Percentiles rank a stretch among this genome's conserved stretches.
Conservation (phyloP, 2,329 filamentous ascomycete species). For the Fonsecaea multimorphosa region DNA sequence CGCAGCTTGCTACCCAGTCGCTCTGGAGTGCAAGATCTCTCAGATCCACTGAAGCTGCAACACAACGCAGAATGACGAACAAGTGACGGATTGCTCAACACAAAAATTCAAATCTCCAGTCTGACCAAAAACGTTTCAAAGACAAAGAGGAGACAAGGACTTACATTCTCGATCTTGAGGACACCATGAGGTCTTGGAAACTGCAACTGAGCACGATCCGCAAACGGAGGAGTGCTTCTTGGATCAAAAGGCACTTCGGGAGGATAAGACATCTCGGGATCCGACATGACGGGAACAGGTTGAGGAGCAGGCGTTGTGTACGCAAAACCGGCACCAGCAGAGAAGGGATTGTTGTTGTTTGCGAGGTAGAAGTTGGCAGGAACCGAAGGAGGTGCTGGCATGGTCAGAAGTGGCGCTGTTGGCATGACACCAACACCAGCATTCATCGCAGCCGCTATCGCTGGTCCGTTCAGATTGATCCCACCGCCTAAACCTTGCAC, state of each 20-base stretch:
- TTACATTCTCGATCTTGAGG: constrained; percentile 45
- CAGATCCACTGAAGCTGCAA: background rate
- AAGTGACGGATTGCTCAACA: background rate
- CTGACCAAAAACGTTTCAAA: background rate
- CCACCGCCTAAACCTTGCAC: background rate
- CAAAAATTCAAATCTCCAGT: no score
- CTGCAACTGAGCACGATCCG: constrained; percentile 32
- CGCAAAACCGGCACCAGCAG: background rate
- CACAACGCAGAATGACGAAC: constrained; percentile 1
- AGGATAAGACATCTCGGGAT: constrained; percentile 16
- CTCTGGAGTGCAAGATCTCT: background rate
- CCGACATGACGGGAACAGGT: background rate
- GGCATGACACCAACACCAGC: background rate
- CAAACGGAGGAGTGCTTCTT: constrained; percentile 37
- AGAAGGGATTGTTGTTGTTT: background rate
- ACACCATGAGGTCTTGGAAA: constrained; percentile 41
- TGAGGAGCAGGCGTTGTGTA: background rate
- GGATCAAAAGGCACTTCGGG: constrained; percentile 27
- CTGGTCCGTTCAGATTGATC: background rate
- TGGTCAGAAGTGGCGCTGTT: background rate
- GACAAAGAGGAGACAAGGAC: constrained; percentile 20
- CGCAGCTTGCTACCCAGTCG: background rate
- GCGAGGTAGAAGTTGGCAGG: constrained; percentile 4
- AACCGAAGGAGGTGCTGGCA: background rate
- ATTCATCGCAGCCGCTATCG: background rate